Conservation (phyloP, 148 eudicot species). For the Oxyria digyna region DNA sequence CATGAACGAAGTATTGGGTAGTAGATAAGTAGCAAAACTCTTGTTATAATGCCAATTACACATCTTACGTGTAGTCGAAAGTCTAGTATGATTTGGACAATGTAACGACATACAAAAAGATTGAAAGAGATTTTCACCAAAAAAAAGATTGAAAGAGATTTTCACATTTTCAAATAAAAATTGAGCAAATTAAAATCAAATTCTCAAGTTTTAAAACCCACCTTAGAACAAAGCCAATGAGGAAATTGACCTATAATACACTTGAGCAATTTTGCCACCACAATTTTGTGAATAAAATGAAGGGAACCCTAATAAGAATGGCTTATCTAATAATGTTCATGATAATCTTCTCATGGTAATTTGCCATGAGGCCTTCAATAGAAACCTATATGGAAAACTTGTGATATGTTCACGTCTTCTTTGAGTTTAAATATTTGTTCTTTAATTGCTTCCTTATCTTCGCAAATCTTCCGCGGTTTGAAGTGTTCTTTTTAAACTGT, state of each 20-base stretch:
- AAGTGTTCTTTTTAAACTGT: not conserved
- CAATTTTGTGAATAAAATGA: no score
- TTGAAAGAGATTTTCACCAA: no score
- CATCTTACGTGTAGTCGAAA: no score
- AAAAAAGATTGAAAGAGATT: no score
- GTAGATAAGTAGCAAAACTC: no score
- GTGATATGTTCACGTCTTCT: not conserved
- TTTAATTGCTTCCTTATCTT: slow-evolving; percentile 1
- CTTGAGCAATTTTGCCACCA: not conserved
- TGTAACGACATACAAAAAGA: no score
- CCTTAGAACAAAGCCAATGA: not conserved
- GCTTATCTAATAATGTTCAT: not conserved
- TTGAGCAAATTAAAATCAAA: not conserved
- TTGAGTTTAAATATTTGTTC: not conserved
- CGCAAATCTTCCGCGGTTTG: slow-evolving; percentile 1
- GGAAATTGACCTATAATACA: slow-evolving; percentile 8
- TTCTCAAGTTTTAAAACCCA: not conserved
- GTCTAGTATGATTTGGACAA: no score
- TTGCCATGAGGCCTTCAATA: not conserved
- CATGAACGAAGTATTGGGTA: no score
- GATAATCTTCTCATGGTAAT: not conserved
- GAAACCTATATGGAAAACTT: no score
- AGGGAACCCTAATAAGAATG: slow-evolving; percentile 5
- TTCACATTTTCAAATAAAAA: no score
- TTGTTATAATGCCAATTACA: no score